These are phyloP conservation scores for Ophiostoma ulmi DNA, from an alignment of 2,329 filamentous ascomycete species.

Conservation along the genomic window DNA sequence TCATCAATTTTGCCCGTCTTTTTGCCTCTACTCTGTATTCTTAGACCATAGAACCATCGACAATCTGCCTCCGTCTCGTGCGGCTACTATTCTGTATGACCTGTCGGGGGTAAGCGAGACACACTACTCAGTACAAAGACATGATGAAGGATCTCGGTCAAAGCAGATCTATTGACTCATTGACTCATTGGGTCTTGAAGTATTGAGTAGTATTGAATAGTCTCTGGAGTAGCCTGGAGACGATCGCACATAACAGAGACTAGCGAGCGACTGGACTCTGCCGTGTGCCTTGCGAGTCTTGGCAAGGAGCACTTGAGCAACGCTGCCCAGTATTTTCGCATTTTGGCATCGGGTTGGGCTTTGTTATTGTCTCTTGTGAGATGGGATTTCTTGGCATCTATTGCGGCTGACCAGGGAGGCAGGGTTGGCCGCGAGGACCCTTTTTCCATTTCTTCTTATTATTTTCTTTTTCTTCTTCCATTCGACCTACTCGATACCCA, in stretches of 20 bases:
- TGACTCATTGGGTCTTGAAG: background rate
- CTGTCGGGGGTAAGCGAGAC: background rate
- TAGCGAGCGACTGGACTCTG: background rate
- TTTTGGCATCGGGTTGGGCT: background rate
- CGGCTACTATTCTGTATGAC: background rate
- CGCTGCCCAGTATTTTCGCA: background rate
- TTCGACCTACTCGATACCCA: too few species aligned
- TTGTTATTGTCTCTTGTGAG: background rate
- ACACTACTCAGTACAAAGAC: background rate
- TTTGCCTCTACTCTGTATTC: background rate
- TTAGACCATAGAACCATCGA: background rate
- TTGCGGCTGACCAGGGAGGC: constrained; percentile 4
- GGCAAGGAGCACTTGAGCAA: constrained; percentile 5
- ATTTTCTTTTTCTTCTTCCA: background rate
- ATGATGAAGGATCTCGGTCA: background rate
- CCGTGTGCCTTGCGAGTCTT: constrained; percentile 15
- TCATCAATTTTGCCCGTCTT: background rate
- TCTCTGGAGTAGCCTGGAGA: background rate
- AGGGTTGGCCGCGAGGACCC: background rate
- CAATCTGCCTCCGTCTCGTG: background rate
- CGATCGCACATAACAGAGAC: background rate
- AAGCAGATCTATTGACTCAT: background rate
- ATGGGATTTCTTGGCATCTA: background rate
- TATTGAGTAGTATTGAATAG: background rate
- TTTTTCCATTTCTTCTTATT: background rate